Evolutionary conservation across 176 grass and related monocot species (phyloP), one percentile per base, ranked within the genome.

Genomic region (Zea mays): DNA sequence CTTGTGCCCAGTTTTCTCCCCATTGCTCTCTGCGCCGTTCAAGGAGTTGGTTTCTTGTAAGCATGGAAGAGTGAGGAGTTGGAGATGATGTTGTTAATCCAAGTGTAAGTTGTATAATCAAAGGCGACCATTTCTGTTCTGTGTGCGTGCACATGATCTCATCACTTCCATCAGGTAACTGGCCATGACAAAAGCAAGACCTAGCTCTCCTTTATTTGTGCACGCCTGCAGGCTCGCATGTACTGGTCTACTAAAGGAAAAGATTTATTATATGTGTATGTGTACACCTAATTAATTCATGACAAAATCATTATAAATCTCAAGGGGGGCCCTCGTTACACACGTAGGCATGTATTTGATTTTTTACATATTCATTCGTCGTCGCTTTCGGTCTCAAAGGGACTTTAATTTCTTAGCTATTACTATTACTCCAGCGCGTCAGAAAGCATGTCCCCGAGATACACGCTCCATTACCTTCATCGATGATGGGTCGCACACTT

Each of bases 21-120:
- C 38, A 27, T 27, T 40, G 39, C 15, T 39, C 8, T n/a, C 17
- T 49, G 19, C 60, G 36, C 46, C 46, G 71, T 38, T 55, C 20
- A 45, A 78, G 45, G 66, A 72, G 38, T 42, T 64, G 6, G 10
- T 72, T 50, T 49, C 67, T 71, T 71, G 67, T 21, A 82, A 74
- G 37, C 27, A 65, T 19, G 39, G 2, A 43, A 82, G 59, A 82
- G 38, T 52, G 59, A 60, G 21, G 27, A 42, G 37, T 27, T 27
- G 7, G 39, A 2, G 10, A 38, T 67, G 5, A 8, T 36, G 20
- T 27, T 57, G 0, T 41, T 20, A 33, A 21, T 36, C 55, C 67
- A 50, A 62, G 9, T 37, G 11, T 41, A 71, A 81, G 10, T 62
- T 14, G 33, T 14, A 10, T 46, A 71, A 11, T 33, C 12, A 36